Evolutionary conservation across 345 rosid genomes (phyloP), one percentile per base, ranked within the genome.

Genomic region (Isatis tinctoria): DNA sequence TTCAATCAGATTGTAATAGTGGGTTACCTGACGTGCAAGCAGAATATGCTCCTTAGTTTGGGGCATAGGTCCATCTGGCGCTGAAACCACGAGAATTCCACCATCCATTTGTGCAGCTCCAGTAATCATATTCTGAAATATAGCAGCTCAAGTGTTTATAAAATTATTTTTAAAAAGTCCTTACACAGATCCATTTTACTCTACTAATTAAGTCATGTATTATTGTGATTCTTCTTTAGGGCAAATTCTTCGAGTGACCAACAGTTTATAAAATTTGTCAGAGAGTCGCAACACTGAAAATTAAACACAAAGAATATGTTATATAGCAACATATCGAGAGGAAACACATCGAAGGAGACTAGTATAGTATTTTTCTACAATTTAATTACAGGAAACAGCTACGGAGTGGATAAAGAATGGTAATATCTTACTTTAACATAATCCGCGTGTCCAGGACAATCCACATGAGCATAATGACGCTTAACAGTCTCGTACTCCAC

Each of bases 101-200:
- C 99, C 99, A 75, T 95, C 99, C 97, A 94, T 91, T 81, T 94
- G 97, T 28, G 97, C 99, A 74, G 99, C 99, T 69, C 99, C 97
- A 72, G 99, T 95, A 78, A 95, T 95, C 99, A 95, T 95, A 84
- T 96, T 96, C 99, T 96, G 81, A 52, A 79, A 73, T 75, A 62
- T 59, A 78, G 39, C 60, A 22, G 33, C 58, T 22, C 33, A 60
- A 43, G 13, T 68, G 53, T 39, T 68, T 49, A 61, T 62, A 14
- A 74, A 8, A 56, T 11, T 28, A 56, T n/a, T 37, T 43, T 30
- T 20, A 54, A 11, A 53, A 60, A 36, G 69, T 32, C 49, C 24
- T 39, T 10, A 41, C 1, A 26, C 8, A 32, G 20, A 10, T 41
- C 63, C 44, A 51, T 37, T 59, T 30, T 45, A 16, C 39, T 39